phyloP scores from a whole-genome alignment of 2,329 filamentous ascomycete species.

The Monosporascus ibericus region DNA sequence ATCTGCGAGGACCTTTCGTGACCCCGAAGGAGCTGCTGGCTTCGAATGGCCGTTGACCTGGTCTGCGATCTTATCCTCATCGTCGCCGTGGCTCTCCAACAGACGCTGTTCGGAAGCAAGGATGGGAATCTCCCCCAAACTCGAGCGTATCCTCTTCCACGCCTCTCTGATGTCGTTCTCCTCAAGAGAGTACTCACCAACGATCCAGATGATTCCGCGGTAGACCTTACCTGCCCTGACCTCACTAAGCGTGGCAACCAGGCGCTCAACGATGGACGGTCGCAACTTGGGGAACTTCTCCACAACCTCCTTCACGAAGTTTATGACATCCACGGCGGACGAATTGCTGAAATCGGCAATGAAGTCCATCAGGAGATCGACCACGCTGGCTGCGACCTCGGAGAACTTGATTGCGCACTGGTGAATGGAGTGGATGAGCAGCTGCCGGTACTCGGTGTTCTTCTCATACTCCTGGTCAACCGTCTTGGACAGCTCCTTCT shows the following conservation, averaged over 20 bases:
- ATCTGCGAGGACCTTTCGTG: constrained; percentile 86
- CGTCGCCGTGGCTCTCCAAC: constrained; percentile 75
- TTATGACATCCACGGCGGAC: constrained; percentile 94
- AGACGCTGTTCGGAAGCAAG: constrained; percentile 89
- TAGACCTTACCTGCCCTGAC: constrained; percentile 97
- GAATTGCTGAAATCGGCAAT: constrained; percentile 97
- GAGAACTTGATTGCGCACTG: constrained; percentile 99
- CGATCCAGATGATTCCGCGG: constrained; percentile 92
- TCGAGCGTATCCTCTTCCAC: constrained; percentile 92
- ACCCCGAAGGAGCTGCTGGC: constrained; percentile 69
- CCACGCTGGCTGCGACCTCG: constrained; percentile 92
- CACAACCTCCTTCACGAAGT: constrained; percentile 97
- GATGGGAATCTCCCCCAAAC: constrained; percentile 94
- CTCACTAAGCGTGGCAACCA: constrained; percentile 86
- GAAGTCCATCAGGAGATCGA: constrained; percentile 97
- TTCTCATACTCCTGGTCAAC: constrained; percentile 99
- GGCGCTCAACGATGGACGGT: constrained; percentile 76
- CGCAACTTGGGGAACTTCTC: constrained; percentile 94
- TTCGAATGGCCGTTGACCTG: constrained; percentile 80
- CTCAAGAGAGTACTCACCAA: constrained; percentile 93
- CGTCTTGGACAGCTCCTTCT: constrained; percentile 96
- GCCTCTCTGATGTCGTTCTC: constrained; percentile 91
- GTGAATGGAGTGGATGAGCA: constrained; percentile 95
- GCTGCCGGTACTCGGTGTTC: constrained; percentile 88
- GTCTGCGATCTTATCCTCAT: constrained; percentile 51